Conservation (phyloP, 2,329 filamentous ascomycete genomes). For the Botrytis sinoallii region DNA sequence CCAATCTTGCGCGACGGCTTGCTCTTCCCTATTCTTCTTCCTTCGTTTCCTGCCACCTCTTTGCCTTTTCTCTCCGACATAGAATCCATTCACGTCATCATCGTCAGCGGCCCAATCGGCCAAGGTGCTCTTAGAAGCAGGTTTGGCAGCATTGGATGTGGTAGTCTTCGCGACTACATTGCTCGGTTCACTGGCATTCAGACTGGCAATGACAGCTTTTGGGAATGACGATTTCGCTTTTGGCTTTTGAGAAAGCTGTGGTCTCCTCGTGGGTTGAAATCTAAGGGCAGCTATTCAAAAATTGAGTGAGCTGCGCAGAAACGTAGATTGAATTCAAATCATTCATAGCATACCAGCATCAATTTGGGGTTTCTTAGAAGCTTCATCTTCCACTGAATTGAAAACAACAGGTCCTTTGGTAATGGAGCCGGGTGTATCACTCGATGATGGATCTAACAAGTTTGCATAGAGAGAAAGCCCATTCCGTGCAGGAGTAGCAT, state of each 20-base stretch:
- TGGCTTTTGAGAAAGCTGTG: constrained; percentile 59
- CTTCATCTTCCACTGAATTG: constrained; percentile 48
- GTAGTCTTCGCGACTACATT: constrained; percentile 35
- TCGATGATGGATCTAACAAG: constrained; percentile 64
- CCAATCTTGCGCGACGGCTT: constrained; percentile 68
- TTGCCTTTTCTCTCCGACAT: constrained; percentile 59
- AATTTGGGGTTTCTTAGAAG: constrained; percentile 56
- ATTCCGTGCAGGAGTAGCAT: constrained; percentile 37
- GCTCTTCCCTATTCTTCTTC: constrained; percentile 68
- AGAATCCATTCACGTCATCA: constrained; percentile 68
- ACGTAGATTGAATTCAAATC: constrained; percentile 32
- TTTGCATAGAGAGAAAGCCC: constrained; percentile 80
- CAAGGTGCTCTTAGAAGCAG: constrained; percentile 62
- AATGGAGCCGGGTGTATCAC: constrained; percentile 54
- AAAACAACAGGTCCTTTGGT: constrained; percentile 74
- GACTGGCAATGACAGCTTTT: constrained; percentile 41
- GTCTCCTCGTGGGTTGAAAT: constrained; percentile 83
- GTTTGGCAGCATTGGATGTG: constrained; percentile 38
- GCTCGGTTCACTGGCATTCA: constrained; percentile 29
- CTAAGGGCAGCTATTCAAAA: constrained; percentile 58
- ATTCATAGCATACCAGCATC: constrained; percentile 56
- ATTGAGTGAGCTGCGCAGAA: constrained; percentile 46
- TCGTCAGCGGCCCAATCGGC: constrained; percentile 85
- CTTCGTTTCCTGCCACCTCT: constrained; percentile 64
- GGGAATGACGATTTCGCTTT: constrained; percentile 61